These are phyloP conservation scores for Coniferiporia weirii DNA, from an alignment of 1,284 basidiomycete species.

Conservation along the genomic window DNA sequence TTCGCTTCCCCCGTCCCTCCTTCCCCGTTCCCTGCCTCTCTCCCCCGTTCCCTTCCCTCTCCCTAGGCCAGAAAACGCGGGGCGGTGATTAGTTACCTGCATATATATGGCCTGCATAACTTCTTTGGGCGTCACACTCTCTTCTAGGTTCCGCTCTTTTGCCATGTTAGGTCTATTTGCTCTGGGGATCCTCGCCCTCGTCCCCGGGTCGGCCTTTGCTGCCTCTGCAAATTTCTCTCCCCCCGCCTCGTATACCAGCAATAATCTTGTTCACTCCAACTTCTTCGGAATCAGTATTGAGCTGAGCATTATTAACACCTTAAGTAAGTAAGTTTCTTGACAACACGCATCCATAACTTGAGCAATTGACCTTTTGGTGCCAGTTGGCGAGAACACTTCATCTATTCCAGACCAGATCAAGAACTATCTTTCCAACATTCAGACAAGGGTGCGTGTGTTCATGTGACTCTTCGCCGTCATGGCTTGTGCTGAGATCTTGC, in stretches of 20 bases:
- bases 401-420: constrained; percentile 32
- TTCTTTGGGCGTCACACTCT: background rate
- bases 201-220: background rate
- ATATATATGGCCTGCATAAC: background rate
- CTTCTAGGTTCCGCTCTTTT: background rate
- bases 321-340: constrained; percentile 26
- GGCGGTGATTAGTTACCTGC: background rate
- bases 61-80: no score
- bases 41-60: no score
- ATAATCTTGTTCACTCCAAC: constrained; percentile 32
- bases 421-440: constrained; percentile 35
- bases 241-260: constrained; percentile 4
- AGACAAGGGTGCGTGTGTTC: constrained; percentile 22
- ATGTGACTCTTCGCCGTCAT: background rate
- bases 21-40: no score
- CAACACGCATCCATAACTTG: background rate
- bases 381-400: constrained; percentile 38
- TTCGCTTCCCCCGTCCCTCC: no score
- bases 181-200: background rate
- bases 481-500: constrained; percentile 7
- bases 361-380: background rate
- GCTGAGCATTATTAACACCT: constrained; percentile 36
- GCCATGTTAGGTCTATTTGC: background rate
- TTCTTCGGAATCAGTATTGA: constrained; percentile 41
- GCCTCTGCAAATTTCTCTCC: constrained; percentile 1